Evolutionary conservation across 371 early-diverging fungal genomes (phyloP).

Genomic region (Lichtheimia ramosa): DNA sequence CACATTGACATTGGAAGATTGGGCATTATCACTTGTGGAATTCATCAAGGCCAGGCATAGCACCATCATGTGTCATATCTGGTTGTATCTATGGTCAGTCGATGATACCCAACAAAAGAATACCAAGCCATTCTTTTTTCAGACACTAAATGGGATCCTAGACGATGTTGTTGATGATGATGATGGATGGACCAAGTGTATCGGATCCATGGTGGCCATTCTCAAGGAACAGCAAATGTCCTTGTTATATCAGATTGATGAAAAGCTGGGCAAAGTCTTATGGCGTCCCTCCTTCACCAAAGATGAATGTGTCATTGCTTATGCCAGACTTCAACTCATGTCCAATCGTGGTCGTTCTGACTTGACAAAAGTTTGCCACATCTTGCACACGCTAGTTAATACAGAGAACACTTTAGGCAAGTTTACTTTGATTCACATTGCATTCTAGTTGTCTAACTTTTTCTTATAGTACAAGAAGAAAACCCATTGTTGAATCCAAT

Average conservation of each 20-base stretch:
- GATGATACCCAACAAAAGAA: slow-evolving; percentile 11
- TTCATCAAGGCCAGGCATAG: slow-evolving; percentile 26
- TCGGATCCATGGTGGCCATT: slow-evolving; percentile 5
- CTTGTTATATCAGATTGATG: slow-evolving; percentile 21
- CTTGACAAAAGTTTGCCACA: background rate
- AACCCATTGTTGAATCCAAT: too few relatives aligned
- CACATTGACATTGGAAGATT: slow-evolving; percentile 1
- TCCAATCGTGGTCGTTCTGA: background rate
- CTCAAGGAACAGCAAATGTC: slow-evolving; percentile 10
- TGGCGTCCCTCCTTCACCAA: slow-evolving; percentile 24
- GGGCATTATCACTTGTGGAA: slow-evolving; percentile 18
- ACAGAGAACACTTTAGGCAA: background rate
- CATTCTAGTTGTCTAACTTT: too few relatives aligned
- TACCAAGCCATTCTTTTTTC: background rate
- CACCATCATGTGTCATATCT: slow-evolving; percentile 23
- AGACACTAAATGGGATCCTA: background rate
- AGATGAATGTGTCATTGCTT: slow-evolving; percentile 30
- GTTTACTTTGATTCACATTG: too few relatives aligned
- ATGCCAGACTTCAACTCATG: slow-evolving; percentile 6
- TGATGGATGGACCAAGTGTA: background rate
- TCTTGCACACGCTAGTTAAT: background rate
- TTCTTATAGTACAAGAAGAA: too few relatives aligned
- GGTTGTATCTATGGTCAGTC: slow-evolving; percentile 24
- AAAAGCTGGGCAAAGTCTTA: slow-evolving; percentile 25
- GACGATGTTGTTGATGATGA: background rate